A percentile compares a stretch with the other conserved stretches of the same genome.
phyloP scores from a whole-genome alignment of 2,329 filamentous ascomycete genomes.

The Aspergillus persii region DNA sequence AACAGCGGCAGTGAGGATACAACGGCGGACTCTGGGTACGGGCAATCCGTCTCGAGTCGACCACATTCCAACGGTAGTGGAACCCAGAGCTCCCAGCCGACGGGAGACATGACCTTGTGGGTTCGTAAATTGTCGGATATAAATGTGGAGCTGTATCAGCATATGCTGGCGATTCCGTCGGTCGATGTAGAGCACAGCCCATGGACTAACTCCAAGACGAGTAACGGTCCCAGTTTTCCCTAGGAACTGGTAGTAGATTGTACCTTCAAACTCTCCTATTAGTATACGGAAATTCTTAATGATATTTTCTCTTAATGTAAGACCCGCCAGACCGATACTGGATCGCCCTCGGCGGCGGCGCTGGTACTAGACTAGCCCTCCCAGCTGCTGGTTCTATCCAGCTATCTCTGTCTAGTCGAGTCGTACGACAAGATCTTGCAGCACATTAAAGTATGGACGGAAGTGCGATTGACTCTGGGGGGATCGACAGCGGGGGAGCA shows the following conservation, averaged over 20 bases:
- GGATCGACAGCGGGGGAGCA: neutral
- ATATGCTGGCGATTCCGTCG: neutral
- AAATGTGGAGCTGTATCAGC: constrained; percentile 1
- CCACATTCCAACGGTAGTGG: neutral
- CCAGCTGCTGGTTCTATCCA: constrained; percentile 5
- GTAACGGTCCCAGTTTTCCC: neutral
- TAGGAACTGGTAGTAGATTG: constrained; percentile 4
- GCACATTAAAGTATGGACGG: constrained; percentile 5
- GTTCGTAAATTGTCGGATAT: constrained; percentile 5
- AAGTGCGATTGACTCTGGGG: constrained; percentile 1
- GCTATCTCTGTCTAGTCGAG: constrained; percentile 4
- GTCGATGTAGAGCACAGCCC: neutral
- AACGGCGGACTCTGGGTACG: neutral
- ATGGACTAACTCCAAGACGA: neutral
- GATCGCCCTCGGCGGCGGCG: neutral
- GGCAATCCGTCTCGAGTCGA: neutral
- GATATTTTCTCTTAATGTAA: constrained; percentile 1
- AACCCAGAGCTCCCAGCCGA: neutral
- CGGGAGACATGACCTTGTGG: constrained; percentile 1
- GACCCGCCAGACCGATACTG: neutral
- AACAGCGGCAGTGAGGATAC: neutral
- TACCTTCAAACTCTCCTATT: constrained; percentile 1
- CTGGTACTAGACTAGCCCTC: constrained; percentile 4
- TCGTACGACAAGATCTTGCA: constrained; percentile 5
- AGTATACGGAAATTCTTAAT: constrained; percentile 2